A percentile compares a stretch with the other conserved stretches of the same genome.
Evolutionary conservation across 2,329 filamentous ascomycete species (phyloP).

Genomic region (Sphaerostilbella broomeana): DNA sequence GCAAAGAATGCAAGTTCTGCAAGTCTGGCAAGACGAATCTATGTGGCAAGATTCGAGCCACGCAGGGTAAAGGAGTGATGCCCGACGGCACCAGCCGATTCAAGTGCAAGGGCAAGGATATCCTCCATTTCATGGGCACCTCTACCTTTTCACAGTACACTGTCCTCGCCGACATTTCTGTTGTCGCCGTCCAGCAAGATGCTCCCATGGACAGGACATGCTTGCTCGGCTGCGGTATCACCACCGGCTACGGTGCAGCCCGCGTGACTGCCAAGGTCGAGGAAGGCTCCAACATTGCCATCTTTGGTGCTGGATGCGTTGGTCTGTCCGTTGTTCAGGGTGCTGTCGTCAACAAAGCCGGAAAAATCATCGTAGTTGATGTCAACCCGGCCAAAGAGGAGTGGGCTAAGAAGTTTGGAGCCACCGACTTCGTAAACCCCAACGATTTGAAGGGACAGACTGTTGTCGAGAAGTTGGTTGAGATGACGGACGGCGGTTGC

Average conservation of each 20-base stretch:
- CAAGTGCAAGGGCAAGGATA: slow-evolving; percentile 87
- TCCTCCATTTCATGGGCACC: slow-evolving; percentile 98
- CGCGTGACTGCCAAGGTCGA: slow-evolving; percentile 90
- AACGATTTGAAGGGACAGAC: slow-evolving; percentile 69
- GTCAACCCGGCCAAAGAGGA: slow-evolving; percentile 86
- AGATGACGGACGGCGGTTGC: slow-evolving; percentile 96
- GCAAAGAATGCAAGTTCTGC: slow-evolving; percentile 98
- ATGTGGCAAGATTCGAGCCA: slow-evolving; percentile 96
- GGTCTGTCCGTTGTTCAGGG: slow-evolving; percentile 94
- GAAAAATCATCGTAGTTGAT: slow-evolving; percentile 65
- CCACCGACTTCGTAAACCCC: slow-evolving; percentile 95
- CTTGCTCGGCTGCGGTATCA: slow-evolving; percentile 95
- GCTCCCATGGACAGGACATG: slow-evolving; percentile 95
- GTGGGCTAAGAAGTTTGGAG: slow-evolving; percentile 91
- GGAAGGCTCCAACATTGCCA: slow-evolving; percentile 78
- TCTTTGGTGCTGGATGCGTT: slow-evolving; percentile 95
- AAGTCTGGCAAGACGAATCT: slow-evolving; percentile 99
- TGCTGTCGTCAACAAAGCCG: slow-evolving; percentile 74
- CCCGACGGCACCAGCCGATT: slow-evolving; percentile 94
- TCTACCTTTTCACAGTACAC: slow-evolving; percentile 99
- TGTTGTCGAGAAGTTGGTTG: slow-evolving; percentile 86
- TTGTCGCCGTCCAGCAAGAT: slow-evolving; percentile 83
- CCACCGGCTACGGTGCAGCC: slow-evolving; percentile 93
- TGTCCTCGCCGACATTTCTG: slow-evolving; percentile 96
- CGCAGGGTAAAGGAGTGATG: slow-evolving; percentile 94